Evolutionary conservation across 345 rosid species (phyloP).

Genomic region (Bruguiera gymnorhiza): DNA sequence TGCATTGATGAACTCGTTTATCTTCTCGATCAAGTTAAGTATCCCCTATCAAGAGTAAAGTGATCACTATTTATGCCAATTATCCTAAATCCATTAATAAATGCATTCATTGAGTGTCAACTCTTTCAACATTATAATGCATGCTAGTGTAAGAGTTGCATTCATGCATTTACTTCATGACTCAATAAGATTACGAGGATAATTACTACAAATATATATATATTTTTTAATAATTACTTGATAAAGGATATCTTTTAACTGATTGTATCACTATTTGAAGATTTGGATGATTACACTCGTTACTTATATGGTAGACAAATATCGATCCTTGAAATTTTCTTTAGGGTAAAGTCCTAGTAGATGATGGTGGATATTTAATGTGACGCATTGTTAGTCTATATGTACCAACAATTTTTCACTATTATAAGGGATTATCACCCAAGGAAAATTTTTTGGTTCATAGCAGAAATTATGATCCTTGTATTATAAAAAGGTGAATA

Average conservation of each 20-base stretch:
- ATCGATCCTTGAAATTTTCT: slow-evolving; percentile 90
- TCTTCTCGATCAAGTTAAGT: slow-evolving; percentile 38
- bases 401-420: slow-evolving; percentile 85
- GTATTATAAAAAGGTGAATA: slow-evolving; percentile 94
- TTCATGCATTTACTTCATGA: slow-evolving; percentile 57
- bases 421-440: slow-evolving; percentile 76
- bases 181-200: slow-evolving; percentile 94
- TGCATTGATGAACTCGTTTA: too few species aligned
- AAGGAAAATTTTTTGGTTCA: slow-evolving; percentile 55
- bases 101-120: slow-evolving; percentile 25
- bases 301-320: slow-evolving; percentile 63
- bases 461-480: slow-evolving; percentile 85
- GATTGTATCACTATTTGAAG: slow-evolving; percentile 84
- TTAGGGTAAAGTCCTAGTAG: slow-evolving; percentile 85
- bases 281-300: slow-evolving; percentile 62
- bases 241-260: slow-evolving; percentile 92
- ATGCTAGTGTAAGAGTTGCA: slow-evolving; percentile 65
- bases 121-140: slow-evolving; percentile 62
- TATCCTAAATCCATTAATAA: slow-evolving; percentile 48
- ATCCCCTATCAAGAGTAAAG: slow-evolving; percentile 59
- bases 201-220: slow-evolving; percentile 91
- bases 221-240: slow-evolving; percentile 53
- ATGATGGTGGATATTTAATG: slow-evolving; percentile 99
- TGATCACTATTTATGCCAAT: slow-evolving; percentile 68
- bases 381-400: slow-evolving; percentile 68